Percentiles rank a stretch among this genome's conserved stretches.
phyloP scores from a whole-genome alignment of 176 grass and related monocot genomes.

The Otatea glauca region DNA sequence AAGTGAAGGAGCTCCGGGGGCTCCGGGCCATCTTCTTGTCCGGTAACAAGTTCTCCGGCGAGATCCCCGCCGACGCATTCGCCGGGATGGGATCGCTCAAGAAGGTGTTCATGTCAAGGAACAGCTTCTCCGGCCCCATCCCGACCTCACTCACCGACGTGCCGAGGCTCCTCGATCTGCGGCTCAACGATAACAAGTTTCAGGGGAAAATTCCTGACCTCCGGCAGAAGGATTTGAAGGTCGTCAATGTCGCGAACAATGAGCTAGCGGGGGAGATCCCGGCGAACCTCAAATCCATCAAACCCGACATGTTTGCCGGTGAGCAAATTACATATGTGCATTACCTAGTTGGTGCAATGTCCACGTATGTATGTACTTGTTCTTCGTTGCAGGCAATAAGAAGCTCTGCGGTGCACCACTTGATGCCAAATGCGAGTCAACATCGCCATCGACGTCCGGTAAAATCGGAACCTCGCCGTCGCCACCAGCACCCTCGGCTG shows the following conservation, averaged over 20 bases:
- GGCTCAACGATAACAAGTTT: constrained; percentile 72
- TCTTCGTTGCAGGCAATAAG: constrained; percentile 60
- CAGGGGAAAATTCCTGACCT: constrained; percentile 66
- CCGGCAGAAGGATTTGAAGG: constrained; percentile 46
- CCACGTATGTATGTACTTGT: background rate
- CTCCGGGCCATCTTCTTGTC: constrained; percentile 70
- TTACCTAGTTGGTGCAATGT: background rate
- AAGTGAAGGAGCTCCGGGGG: constrained; percentile 49
- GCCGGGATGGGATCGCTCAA: constrained; percentile 68
- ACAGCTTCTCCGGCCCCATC: constrained; percentile 69
- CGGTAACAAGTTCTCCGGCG: constrained; percentile 67
- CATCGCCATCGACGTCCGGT: background rate
- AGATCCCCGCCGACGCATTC: constrained; percentile 72
- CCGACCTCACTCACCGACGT: constrained; percentile 62
- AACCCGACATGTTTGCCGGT: constrained; percentile 56
- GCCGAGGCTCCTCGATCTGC: constrained; percentile 65
- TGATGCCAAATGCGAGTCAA: constrained; percentile 42
- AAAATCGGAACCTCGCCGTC: constrained; percentile 26
- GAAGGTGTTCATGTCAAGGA: constrained; percentile 68
- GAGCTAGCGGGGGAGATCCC: constrained; percentile 77
- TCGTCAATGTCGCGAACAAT: constrained; percentile 65
- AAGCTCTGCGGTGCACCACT: constrained; percentile 74
- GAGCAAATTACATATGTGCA: background rate
- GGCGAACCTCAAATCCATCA: constrained; percentile 47
- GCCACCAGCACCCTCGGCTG: background rate